Conservation (phyloP, 306 rosid genomes). For the Castanopsis chinensis region DNA sequence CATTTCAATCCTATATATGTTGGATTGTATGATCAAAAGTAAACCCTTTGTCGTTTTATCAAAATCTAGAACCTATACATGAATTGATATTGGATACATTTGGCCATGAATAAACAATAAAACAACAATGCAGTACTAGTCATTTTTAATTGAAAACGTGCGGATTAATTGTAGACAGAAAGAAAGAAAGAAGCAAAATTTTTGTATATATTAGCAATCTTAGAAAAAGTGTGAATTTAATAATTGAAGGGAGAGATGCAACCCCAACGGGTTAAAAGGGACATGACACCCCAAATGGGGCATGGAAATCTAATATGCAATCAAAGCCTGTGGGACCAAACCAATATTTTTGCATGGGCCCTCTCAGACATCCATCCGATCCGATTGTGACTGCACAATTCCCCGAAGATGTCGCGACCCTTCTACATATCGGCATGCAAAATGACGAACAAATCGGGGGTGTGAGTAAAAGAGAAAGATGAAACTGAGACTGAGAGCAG, state of each 20-base stretch:
- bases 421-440: not conserved
- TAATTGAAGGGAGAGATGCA: constrained; percentile 29
- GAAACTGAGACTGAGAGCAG: constrained; percentile 10
- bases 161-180: too few species aligned
- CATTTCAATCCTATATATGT: too few species aligned
- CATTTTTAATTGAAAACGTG: too few species aligned
- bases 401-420: constrained; percentile 28
- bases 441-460: constrained; percentile 3
- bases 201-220: too few species aligned
- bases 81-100: too few species aligned
- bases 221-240: constrained; percentile 11
- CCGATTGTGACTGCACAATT: constrained; percentile 35
- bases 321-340: constrained; percentile 50
- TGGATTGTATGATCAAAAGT: too few species aligned
- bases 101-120: too few species aligned
- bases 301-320: constrained; percentile 57
- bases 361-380: constrained; percentile 26
- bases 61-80: too few species aligned
- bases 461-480: not conserved
- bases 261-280: constrained; percentile 46
- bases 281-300: constrained; percentile 44
- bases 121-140: too few species aligned
- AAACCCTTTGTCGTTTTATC: too few species aligned
- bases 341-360: not conserved
- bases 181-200: too few species aligned